phyloP scores from a whole-genome alignment of 179 eudicot species.

The Vitellaria paradoxa region DNA sequence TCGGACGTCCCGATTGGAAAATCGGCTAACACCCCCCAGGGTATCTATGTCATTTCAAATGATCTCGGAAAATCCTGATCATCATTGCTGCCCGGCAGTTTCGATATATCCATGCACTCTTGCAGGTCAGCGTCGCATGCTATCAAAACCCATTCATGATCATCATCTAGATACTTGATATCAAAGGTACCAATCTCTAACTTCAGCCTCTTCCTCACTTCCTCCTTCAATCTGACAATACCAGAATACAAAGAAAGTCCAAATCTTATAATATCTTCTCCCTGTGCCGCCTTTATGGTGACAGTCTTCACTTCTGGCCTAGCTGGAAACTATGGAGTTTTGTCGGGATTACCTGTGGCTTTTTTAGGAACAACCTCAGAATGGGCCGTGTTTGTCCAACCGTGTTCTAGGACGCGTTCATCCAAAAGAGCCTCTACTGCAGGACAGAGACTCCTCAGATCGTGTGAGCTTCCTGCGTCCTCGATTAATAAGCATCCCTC shows the following conservation, averaged over 20 bases:
- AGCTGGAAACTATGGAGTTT: constrained; percentile 32
- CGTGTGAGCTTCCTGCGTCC: constrained; percentile 87
- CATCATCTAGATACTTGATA: constrained; percentile 82
- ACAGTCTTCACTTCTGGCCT: constrained; percentile 56
- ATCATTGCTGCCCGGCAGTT: no score
- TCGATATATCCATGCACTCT: no score
- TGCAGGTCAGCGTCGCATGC: constrained; percentile 69
- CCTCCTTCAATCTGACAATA: constrained; percentile 55
- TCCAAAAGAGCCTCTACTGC: constrained; percentile 32
- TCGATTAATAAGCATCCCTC: constrained; percentile 64
- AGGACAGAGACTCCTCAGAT: constrained; percentile 58
- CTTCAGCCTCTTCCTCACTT: constrained; percentile 77
- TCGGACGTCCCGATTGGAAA: no score
- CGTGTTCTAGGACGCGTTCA: constrained; percentile 34
- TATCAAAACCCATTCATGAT: constrained; percentile 81
- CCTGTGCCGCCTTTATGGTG: constrained; percentile 79
- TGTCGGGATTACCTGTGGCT: constrained; percentile 19
- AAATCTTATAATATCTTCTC: constrained; percentile 87
- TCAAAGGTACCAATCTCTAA: constrained; percentile 73
- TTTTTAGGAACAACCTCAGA: constrained; percentile 27
- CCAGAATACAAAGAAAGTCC: constrained; percentile 50
- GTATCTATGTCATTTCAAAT: no score
- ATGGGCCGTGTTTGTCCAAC: constrained; percentile 37
- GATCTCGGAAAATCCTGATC: no score
- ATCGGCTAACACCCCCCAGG: no score